Base-by-base conservation (phyloP, 2,329 filamentous ascomycete species). In the Diaporthe citri region DNA sequence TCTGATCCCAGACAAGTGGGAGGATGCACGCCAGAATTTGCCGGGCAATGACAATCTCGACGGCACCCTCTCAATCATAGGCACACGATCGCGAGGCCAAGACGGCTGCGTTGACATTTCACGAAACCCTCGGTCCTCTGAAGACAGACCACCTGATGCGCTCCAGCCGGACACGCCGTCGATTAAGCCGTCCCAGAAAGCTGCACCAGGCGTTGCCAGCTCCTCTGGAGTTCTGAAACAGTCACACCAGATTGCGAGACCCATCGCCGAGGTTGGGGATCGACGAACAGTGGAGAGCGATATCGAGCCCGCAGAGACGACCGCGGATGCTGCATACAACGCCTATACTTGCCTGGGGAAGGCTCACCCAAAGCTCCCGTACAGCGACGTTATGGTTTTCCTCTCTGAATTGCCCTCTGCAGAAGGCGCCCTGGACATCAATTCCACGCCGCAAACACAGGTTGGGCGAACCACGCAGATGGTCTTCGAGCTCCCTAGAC, bases 371-470 rank as follows among this genome's bases (percentile, higher is more conserved):
- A 6, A 4, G 15, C 15, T 12, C 25, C 51, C 51, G 2, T 4
- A 2, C 13, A 8, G 12, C 3, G 25, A 15, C 3, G 6, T 17
- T 31, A n/a, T 31, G 0, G 0, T 13, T 31, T 59, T 59, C 31
- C 55, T 59, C 31, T 31, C 55, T 12, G 13, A 15, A 4, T 31
- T 59, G 3, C 8, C 8, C 1, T 31, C 55, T 13, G 20, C 17
- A 6, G 17, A 36, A 3, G 15, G 9, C 0, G 55, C 55, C 22
- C 55, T 59, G 0, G 51, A 52, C 3, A 15, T 52, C 51, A 52
- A 1, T 9, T 7, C 51, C 10, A 28, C 2, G 10, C n/a, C 1
- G 31, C 3, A 36, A 7, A n/a, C 0, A 12, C 0, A 5, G 8
- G 12, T 4, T 6, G 9, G 31, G n/a, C 13, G 20, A 17, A 1